A percentile compares a stretch with the other conserved stretches of the same genome.
Conservation (phyloP, 352 stramenopile species). For the Thalassiosira delicatula region DNA sequence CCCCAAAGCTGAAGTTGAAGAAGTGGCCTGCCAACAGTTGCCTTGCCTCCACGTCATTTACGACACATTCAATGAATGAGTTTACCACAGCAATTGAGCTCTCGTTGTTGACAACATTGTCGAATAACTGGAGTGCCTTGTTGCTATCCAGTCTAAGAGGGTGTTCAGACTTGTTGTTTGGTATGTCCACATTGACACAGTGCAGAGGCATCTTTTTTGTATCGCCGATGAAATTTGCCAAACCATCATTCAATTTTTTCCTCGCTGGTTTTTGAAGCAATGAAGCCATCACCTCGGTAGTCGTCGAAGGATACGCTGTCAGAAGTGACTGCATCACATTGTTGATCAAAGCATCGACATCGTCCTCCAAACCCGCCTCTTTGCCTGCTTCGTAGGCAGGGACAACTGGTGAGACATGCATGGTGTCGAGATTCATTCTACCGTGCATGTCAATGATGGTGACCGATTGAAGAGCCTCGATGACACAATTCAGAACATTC, state of each 20-base stretch:
- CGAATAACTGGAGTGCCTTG: conserved; percentile 49
- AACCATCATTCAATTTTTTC: conserved; percentile 40
- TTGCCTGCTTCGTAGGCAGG: conserved; percentile 6
- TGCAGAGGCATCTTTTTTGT: conserved; percentile 60
- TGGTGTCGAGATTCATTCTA: conserved; percentile 46
- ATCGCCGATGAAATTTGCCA: conserved; percentile 49
- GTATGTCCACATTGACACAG: conserved; percentile 56
- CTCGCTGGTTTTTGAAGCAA: conserved; percentile 44
- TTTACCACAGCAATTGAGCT: conserved; percentile 43
- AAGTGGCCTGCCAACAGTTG: conserved; percentile 37
- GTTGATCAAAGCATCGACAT: conserved; percentile 59
- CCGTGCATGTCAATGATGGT: conserved; percentile 36
- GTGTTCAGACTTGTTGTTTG: conserved; percentile 37
- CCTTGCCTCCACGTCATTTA: conserved; percentile 19
- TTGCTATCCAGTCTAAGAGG: conserved; percentile 52
- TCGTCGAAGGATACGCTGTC: conserved; percentile 48
- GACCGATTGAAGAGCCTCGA: conserved; percentile 48
- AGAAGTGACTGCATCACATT: conserved; percentile 54
- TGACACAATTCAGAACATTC: conserved; percentile 53
- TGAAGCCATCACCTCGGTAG: conserved; percentile 44
- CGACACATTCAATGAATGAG: conserved; percentile 54
- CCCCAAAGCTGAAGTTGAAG: conserved; percentile 50
- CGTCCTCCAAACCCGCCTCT: conserved; percentile 39
- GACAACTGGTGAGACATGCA: conserved; percentile 37
- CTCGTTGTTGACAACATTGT: conserved; percentile 46